Conservation (phyloP, 176 grass and related monocot species). For the maize (Zea mays) region Zm-B73-REFERENCE-NAM-5.0 NC_050104.1:28637001-28637500, state of each 20-base stretch:
- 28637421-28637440: no score
- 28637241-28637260: no score
- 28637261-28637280: no score
- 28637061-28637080: background rate
- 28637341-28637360: no score
- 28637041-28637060: background rate
- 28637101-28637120: no score
- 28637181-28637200: background rate
- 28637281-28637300: no score
- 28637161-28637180: background rate
- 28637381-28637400: no score
- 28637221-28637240: background rate
- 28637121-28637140: no score
- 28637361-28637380: no score
- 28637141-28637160: background rate
- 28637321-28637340: no score
- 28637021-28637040: background rate
- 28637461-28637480: conserved; percentile 5
- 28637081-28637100: background rate
- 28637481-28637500: conserved; percentile 5
- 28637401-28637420: no score
- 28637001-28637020: conserved; percentile 22
- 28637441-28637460: conserved; percentile 6
- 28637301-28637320: no score
- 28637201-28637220: background rate